Conservation (phyloP, 1,284 basidiomycete genomes). For the Apiotrichum mycotoxinovorans region DNA sequence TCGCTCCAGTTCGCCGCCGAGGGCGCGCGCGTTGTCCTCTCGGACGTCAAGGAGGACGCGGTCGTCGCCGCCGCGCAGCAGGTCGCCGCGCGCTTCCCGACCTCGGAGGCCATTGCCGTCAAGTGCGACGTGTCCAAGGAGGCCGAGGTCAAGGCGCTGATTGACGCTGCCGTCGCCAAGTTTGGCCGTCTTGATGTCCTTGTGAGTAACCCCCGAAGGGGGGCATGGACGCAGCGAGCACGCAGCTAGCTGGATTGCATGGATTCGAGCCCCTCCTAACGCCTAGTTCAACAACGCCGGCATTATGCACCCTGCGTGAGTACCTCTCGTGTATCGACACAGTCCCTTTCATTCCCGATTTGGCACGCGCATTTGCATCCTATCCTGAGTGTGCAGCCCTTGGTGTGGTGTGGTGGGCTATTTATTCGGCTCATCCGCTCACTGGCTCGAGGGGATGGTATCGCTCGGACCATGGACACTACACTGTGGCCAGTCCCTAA, state of each 20-base stretch:
- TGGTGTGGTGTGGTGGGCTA: too few relatives aligned
- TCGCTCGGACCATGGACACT: too few relatives aligned
- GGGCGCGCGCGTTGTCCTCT: constrained; percentile 79
- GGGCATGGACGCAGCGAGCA: too few relatives aligned
- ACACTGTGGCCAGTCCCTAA: too few relatives aligned
- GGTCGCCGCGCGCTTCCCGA: constrained; percentile 65
- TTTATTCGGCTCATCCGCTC: too few relatives aligned
- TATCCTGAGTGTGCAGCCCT: too few relatives aligned
- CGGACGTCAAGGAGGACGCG: constrained; percentile 76
- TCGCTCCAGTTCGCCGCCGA: constrained; percentile 88
- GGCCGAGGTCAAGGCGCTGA: constrained; percentile 71
- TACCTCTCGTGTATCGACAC: not conserved
- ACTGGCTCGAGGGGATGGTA: too few relatives aligned
- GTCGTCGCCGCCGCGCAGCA: constrained; percentile 67
- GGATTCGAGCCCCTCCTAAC: too few relatives aligned
- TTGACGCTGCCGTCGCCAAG: constrained; percentile 72
- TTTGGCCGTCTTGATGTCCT: constrained; percentile 90
- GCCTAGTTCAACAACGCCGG: constrained; percentile 88
- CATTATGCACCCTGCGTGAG: constrained; percentile 78
- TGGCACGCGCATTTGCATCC: too few relatives aligned
- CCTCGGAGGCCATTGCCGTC: constrained; percentile 64
- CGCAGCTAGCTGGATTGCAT: too few relatives aligned
- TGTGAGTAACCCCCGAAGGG: constrained; percentile 54
- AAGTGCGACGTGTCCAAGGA: constrained; percentile 88
- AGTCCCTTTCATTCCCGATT: too few relatives aligned